Evolutionary conservation across 176 grass and related monocot species (phyloP), one percentile per base, ranked within the genome.

Genomic region (Hyparrhenia diplandra): DNA sequence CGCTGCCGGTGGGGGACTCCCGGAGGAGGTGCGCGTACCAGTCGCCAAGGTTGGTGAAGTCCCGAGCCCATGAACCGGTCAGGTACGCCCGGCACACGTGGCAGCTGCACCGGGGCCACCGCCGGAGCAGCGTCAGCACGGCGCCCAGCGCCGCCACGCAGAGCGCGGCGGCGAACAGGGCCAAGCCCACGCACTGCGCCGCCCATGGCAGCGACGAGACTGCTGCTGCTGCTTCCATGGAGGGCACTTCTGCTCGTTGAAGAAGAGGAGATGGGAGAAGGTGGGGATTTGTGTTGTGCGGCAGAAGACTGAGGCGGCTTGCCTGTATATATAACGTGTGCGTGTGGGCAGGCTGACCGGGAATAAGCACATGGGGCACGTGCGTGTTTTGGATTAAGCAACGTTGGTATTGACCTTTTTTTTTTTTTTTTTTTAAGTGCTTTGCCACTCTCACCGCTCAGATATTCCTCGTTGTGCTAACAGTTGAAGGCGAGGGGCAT

Each of bases 11-110:
- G 0, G 82, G 77, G n/a, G 94, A 91, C 5, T 58, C 42, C 14
- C 74, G 84, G 47, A 94, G 89, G 5, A 97, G 91, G 89, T 94
- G 86, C 7, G 91, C 78, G 79, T 86, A 91, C 94, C 94, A 97
- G 88, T 97, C 94, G 67, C 82, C 77, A 74, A 89, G 77, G 82
- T 93, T 97, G 57, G 79, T 25, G 86, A 91, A 91, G 27, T 88
- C 82, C n/a, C 10, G 37, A 13, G 75, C 62, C 94, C 94, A 97
- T 6, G 94, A 97, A 0, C 81, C 83, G 3, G 78, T 86, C 21
- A 97, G 94, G 84, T 89, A 91, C 1, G 86, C 85, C 0, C 62
- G 87, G 74, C 91, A 97, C 11, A 94, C 74, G 43, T 78, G 65
- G 91, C 94, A 97, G 69, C 69, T 67, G 75, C 94, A 97, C 86